Evolutionary conservation across 106 monocot species (phyloP).

Genomic region (Triglochin maritima): DNA sequence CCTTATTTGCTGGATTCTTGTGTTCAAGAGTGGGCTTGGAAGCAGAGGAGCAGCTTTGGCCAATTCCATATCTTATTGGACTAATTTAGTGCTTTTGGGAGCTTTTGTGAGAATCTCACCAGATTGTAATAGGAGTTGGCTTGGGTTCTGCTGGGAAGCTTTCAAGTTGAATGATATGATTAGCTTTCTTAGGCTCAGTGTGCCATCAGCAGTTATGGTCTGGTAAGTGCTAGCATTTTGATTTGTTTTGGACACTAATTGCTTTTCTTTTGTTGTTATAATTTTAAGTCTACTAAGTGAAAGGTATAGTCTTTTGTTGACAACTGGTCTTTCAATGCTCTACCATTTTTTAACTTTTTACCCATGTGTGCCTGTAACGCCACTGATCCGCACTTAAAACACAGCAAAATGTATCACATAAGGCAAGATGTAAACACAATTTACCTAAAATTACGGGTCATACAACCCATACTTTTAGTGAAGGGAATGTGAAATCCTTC

Average conservation of each 20-base stretch:
- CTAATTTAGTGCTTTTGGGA: constrained; percentile 43
- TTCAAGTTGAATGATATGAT: constrained; percentile 24
- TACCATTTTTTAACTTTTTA: too few relatives aligned
- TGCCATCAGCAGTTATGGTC: constrained; percentile 69
- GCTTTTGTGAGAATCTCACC: constrained; percentile 43
- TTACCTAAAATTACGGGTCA: too few relatives aligned
- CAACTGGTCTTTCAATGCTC: neutral
- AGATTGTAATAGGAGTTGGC: constrained; percentile 52
- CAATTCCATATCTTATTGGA: constrained; percentile 47
- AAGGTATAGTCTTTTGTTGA: constrained; percentile 24
- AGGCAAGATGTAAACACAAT: too few relatives aligned
- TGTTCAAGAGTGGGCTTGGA: constrained; percentile 52
- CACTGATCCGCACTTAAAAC: too few relatives aligned
- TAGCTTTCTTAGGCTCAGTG: constrained; percentile 39
- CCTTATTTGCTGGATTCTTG: constrained; percentile 49
- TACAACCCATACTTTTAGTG: too few relatives aligned
- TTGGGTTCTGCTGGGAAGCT: constrained; percentile 49
- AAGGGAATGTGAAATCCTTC: too few relatives aligned
- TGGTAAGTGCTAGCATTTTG: constrained; percentile 30
- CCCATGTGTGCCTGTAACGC: too few relatives aligned
- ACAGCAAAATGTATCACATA: too few relatives aligned
- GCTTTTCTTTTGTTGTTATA: neutral
- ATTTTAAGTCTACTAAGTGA: neutral
- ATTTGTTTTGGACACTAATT: too few relatives aligned
- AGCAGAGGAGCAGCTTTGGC: constrained; percentile 62